Evolutionary conservation across 2,329 filamentous ascomycete genomes (phyloP).

Genomic region (Cadophora luteo-olivacea): DNA sequence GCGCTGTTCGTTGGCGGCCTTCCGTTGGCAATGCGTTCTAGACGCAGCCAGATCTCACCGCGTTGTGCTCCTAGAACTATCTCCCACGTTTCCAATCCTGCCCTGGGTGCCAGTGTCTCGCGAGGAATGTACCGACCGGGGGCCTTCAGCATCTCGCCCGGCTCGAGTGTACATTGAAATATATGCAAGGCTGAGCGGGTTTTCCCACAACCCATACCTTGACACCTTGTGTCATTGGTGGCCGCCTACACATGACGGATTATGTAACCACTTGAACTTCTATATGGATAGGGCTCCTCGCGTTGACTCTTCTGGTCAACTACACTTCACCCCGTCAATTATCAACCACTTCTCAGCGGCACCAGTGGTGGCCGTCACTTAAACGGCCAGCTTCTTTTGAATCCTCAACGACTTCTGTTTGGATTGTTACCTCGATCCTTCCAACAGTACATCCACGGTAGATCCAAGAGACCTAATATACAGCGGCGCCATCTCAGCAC

Average conservation of each 20-base stretch:
- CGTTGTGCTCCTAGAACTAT: too few relatives aligned
- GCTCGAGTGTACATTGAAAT: not conserved
- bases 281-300: not conserved
- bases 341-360: not conserved
- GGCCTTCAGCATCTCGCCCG: not conserved
- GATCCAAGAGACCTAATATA: not conserved
- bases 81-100: too few relatives aligned
- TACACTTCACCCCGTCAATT: not conserved
- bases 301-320: not conserved
- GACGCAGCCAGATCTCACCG: not conserved
- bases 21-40: not conserved
- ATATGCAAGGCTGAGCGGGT: not conserved
- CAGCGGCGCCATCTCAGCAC: not conserved
- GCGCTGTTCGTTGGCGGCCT: not conserved
- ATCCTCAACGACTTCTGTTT: not conserved
- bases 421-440: not conserved
- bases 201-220: not conserved
- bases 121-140: not conserved
- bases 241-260: not conserved
- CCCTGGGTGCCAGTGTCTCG: too few relatives aligned
- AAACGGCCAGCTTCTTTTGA: not conserved
- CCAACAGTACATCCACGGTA: not conserved
- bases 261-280: not conserved
- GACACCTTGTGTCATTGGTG: not conserved
- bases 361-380: slow-evolving; percentile 7